A percentile compares a stretch with the other conserved stretches of the same genome.
These are phyloP conservation scores for Boehmeria nivea DNA, from an alignment of 306 rosid genomes.

Conservation along the genomic window DNA sequence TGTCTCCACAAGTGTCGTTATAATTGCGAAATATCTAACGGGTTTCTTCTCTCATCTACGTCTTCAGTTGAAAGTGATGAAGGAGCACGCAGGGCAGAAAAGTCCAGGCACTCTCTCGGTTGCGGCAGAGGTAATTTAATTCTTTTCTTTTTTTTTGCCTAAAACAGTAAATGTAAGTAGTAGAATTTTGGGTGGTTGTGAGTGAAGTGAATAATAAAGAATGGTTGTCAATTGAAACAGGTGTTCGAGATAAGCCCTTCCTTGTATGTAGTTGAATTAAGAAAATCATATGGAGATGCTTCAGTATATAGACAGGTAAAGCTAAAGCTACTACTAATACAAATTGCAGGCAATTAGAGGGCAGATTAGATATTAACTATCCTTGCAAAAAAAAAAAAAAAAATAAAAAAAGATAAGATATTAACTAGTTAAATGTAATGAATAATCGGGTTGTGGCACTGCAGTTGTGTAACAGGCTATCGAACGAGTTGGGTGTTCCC, in stretches of 20 bases:
- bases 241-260: constrained; percentile 76
- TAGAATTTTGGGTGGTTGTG: no score
- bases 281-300: constrained; percentile 73
- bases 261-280: constrained; percentile 62
- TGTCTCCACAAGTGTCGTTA: no score
- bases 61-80: constrained; percentile 66
- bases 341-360: not conserved
- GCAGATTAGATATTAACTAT: no score
- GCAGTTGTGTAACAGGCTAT: constrained; percentile 76
- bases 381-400: no score
- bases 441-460: not conserved
- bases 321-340: no score
- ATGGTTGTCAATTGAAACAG: constrained; percentile 30
- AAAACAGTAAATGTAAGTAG: no score
- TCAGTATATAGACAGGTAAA: constrained; percentile 75
- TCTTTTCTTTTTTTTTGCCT: no score
- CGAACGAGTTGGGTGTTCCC: constrained; percentile 61
- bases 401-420: no score
- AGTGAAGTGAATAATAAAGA: not conserved
- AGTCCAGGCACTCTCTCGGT: constrained; percentile 54
- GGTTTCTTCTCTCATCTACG: not conserved
- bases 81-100: constrained; percentile 45
- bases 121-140: constrained; percentile 64
- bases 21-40: no score
- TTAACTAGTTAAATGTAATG: no score